Conservation (phyloP, 306 rosid species). For the Purshia tridentata region DNA sequence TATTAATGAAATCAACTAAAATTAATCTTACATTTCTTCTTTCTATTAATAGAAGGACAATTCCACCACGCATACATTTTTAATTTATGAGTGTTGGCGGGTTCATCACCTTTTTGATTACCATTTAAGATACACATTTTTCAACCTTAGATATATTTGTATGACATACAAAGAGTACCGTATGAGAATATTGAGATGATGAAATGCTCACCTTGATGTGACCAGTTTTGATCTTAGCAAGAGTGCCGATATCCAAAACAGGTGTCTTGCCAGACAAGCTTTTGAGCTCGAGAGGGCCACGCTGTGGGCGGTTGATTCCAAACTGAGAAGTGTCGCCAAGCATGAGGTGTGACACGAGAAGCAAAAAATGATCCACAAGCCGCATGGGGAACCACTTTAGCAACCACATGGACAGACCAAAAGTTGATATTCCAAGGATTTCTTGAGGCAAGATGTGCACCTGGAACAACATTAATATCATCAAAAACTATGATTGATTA, state of each 20-base stretch:
- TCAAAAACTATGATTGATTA: background rate
- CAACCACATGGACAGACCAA: constrained; percentile 86
- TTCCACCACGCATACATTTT: too few relatives aligned
- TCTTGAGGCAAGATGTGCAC: constrained; percentile 92
- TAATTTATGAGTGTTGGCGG: too few relatives aligned
- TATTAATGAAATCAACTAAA: too few relatives aligned
- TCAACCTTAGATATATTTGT: too few relatives aligned
- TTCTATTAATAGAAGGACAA: too few relatives aligned
- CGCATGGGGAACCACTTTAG: constrained; percentile 79
- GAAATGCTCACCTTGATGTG: constrained; percentile 57
- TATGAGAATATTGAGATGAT: too few relatives aligned
- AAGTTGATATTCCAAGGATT: constrained; percentile 91
- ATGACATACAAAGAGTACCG: too few relatives aligned
- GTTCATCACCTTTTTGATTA: too few relatives aligned
- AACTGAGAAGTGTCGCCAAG: constrained; percentile 81
- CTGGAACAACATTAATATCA: constrained; percentile 37
- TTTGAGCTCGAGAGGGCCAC: constrained; percentile 88
- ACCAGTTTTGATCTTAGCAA: constrained; percentile 68
- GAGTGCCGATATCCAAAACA: constrained; percentile 90
- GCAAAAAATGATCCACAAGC: constrained; percentile 77
- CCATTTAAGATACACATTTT: too few relatives aligned
- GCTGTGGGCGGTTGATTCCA: constrained; percentile 74
- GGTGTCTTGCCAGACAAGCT: constrained; percentile 80
- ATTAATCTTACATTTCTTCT: too few relatives aligned
- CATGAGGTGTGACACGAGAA: constrained; percentile 62